phyloP scores from a whole-genome alignment of 306 rosid species.

The Dryas drummondii region DNA sequence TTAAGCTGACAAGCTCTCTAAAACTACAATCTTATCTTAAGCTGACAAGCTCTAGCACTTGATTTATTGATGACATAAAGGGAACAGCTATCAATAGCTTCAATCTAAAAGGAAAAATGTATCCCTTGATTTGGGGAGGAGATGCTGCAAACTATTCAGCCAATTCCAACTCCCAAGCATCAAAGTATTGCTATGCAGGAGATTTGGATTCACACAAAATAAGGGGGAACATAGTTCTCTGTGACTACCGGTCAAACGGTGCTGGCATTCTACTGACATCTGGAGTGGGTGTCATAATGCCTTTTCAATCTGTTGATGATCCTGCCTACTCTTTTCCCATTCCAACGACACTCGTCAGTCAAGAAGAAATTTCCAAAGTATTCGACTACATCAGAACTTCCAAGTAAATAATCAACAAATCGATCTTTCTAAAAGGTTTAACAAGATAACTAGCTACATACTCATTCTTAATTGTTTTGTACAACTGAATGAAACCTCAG shows the following conservation, averaged over 20 bases:
- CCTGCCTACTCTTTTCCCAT: constrained; percentile 5
- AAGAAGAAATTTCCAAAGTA: constrained; percentile 9
- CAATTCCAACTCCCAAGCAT: neutral
- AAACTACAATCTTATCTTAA: neutral
- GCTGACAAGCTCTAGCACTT: neutral
- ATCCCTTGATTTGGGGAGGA: constrained; percentile 33
- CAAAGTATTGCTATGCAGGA: neutral
- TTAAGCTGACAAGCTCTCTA: neutral
- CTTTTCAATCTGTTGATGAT: neutral
- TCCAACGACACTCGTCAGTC: constrained; percentile 13
- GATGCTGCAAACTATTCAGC: constrained; percentile 30
- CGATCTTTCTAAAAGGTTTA: too few relatives aligned
- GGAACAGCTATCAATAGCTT: constrained; percentile 15
- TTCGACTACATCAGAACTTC: constrained; percentile 18
- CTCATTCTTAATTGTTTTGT: neutral
- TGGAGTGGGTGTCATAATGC: constrained; percentile 18
- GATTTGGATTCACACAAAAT: constrained; percentile 14
- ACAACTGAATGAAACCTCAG: constrained; percentile 1
- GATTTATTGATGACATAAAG: neutral
- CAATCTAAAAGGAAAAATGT: constrained; percentile 5
- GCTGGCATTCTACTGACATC: neutral
- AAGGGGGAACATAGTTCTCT: constrained; percentile 27
- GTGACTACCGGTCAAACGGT: neutral
- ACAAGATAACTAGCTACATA: neutral
- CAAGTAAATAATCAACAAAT: constrained; percentile 5